phyloP scores from a whole-genome alignment of 805 yeast species.

The Tetrapisispora nanseiensis region DNA sequence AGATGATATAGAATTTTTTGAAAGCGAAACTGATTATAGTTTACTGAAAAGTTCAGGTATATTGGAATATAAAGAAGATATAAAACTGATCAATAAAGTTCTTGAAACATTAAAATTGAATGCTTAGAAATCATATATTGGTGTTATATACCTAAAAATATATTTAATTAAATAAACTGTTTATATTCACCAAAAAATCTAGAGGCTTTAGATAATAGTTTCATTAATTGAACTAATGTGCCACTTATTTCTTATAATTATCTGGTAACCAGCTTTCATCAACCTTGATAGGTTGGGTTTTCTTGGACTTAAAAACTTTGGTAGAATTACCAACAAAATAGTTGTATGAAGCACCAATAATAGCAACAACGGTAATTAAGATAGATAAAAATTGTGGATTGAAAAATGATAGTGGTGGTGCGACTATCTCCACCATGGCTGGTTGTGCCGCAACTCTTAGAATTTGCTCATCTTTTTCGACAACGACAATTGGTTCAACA shows the following conservation, averaged over 20 bases:
- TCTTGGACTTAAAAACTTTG: background rate
- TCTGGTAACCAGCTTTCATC: slow-evolving; percentile 54
- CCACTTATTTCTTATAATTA: slow-evolving; percentile 31
- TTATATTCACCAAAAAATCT: background rate
- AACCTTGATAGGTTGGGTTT: slow-evolving; percentile 7
- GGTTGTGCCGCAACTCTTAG: slow-evolving; percentile 49
- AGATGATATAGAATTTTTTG: slow-evolving; percentile 20
- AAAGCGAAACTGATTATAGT: slow-evolving; percentile 13
- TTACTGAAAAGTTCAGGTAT: slow-evolving; percentile 16
- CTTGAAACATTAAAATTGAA: background rate
- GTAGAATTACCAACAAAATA: slow-evolving; percentile 9
- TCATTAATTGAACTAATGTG: background rate
- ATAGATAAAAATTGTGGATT: slow-evolving; percentile 64
- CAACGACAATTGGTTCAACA: slow-evolving; percentile 50
- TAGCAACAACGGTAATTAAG: slow-evolving; percentile 41
- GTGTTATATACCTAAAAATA: background rate
- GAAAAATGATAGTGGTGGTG: slow-evolving; percentile 57
- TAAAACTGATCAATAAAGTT: slow-evolving; percentile 31
- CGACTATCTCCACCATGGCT: slow-evolving; percentile 48
- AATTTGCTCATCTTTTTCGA: slow-evolving; percentile 40
- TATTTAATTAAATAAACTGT: background rate
- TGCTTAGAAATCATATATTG: background rate
- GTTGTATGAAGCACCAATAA: slow-evolving; percentile 44
- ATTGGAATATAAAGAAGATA: slow-evolving; percentile 25
- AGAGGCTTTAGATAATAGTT: background rate